Percentiles rank a stretch among this genome's conserved stretches.
Evolutionary conservation across 2,329 filamentous ascomycete genomes (phyloP).

Genomic region (Blumeria hordei): DNA sequence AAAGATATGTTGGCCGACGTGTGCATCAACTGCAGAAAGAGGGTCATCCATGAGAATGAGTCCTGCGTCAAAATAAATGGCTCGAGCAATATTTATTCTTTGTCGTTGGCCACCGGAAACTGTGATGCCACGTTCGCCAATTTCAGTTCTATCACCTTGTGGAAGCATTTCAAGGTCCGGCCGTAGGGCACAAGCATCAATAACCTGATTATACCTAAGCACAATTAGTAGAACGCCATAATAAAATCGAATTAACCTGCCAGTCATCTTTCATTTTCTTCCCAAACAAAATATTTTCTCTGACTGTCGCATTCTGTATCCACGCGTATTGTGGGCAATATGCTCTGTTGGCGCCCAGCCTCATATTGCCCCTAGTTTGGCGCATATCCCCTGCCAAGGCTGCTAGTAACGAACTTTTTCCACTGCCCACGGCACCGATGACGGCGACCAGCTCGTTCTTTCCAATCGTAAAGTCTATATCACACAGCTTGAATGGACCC

Average conservation of each 20-base stretch:
- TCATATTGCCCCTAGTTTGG: constrained; percentile 47
- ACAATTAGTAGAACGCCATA: constrained; percentile 15
- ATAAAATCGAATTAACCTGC: constrained; percentile 15
- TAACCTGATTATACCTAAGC: constrained; percentile 26
- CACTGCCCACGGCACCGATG: constrained; percentile 75
- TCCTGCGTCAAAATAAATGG: constrained; percentile 45
- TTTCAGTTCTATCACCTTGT: constrained; percentile 68
- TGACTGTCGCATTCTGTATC: constrained; percentile 81
- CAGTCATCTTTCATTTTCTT: constrained; percentile 50
- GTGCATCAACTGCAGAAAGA: constrained; percentile 43
- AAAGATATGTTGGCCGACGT: constrained; percentile 57
- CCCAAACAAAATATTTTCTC: constrained; percentile 78
- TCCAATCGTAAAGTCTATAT: constrained; percentile 41
- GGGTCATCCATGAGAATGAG: constrained; percentile 48
- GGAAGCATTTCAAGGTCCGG: constrained; percentile 87
- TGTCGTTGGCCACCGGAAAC: constrained; percentile 93
- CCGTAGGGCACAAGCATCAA: constrained; percentile 53
- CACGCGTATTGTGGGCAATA: constrained; percentile 95
- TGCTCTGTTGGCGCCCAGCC: constrained; percentile 54
- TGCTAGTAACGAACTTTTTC: constrained; percentile 73
- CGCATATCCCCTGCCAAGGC: constrained; percentile 89
- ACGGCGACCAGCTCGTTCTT: constrained; percentile 59
- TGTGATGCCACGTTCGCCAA: constrained; percentile 86
- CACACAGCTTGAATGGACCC: constrained; percentile 49
- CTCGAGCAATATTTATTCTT: constrained; percentile 74